These are phyloP conservation scores for Lactarius evosmus DNA, from an alignment of 768 basidiomycete genomes.

Conservation along the genomic window DNA sequence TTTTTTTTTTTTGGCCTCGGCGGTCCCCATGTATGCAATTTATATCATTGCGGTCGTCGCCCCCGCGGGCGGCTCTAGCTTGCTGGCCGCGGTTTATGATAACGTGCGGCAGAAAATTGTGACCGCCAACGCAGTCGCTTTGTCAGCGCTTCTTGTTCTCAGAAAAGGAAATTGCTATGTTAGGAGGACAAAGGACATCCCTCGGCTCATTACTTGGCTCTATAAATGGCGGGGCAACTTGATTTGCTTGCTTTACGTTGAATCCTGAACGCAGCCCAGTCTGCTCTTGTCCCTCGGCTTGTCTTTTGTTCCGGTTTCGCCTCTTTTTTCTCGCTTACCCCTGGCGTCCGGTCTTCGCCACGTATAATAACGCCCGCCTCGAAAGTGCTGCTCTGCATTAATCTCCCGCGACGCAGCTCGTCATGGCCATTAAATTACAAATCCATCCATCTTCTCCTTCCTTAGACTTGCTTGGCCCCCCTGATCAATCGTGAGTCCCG, in stretches of 20 bases:
- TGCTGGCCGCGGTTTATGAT: neutral
- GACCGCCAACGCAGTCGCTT: neutral
- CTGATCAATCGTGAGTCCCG: constrained; percentile 56
- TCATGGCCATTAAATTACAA: constrained; percentile 64
- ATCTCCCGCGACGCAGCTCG: neutral
- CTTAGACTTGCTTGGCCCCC: constrained; percentile 69
- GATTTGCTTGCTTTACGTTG: neutral
- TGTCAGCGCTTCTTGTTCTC: constrained; percentile 19
- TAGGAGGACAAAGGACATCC: constrained; percentile 15
- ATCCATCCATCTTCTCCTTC: constrained; percentile 56
- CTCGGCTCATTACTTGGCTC: neutral
- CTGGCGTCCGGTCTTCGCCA: neutral
- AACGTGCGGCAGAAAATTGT: neutral
- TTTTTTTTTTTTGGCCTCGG: neutral
- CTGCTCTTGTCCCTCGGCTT: neutral
- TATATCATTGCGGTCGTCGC: neutral
- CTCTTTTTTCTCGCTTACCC: neutral
- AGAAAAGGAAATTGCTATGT: constrained; percentile 1
- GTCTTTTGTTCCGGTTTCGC: constrained; percentile 16
- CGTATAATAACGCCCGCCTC: constrained; percentile 12
- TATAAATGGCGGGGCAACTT: neutral
- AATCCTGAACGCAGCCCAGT: neutral
- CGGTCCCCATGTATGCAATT: neutral
- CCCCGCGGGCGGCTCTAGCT: neutral
- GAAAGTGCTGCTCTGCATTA: neutral